A percentile compares a stretch with the other conserved stretches of the same genome.
These are phyloP conservation scores for Sphagnum contortum DNA, from an alignment of 225 moss, liverwort and hornwort species.

Conservation along the genomic window DNA sequence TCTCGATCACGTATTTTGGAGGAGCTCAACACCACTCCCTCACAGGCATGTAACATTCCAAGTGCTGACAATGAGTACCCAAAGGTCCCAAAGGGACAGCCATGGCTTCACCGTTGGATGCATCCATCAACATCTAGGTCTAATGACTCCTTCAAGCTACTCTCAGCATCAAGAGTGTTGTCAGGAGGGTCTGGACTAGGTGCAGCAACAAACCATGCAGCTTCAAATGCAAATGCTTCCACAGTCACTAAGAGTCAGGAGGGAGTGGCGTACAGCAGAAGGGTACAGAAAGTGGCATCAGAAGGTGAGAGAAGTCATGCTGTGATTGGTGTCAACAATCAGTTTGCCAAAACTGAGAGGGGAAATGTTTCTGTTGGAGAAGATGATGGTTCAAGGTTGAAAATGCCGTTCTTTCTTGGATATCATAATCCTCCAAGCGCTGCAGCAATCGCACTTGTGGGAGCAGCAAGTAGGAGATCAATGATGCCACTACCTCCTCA, in stretches of 20 bases:
- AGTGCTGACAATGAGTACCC: constrained; percentile 1
- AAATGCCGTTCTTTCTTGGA: constrained; percentile 11
- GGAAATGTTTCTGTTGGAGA: constrained; percentile 8
- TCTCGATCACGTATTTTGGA: constrained; percentile 7
- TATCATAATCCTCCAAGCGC: constrained; percentile 24
- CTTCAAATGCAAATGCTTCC: constrained; percentile 1
- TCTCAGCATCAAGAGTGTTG: neutral
- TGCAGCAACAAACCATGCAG: too few species aligned
- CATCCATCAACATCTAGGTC: constrained; percentile 14
- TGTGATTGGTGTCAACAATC: neutral
- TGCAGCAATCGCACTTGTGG: constrained; percentile 43
- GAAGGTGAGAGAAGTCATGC: constrained; percentile 5
- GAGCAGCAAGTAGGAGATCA: constrained; percentile 25
- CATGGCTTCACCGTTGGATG: constrained; percentile 51
- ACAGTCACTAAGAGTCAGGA: constrained; percentile 19
- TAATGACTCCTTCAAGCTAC: constrained; percentile 2
- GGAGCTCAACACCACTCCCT: neutral
- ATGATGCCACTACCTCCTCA: constrained; percentile 19
- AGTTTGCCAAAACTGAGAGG: constrained; percentile 2
- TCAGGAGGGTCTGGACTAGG: neutral
- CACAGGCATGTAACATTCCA: constrained; percentile 1
- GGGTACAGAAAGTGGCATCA: constrained; percentile 2
- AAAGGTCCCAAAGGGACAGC: constrained; percentile 10
- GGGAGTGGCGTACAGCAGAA: constrained; percentile 4
- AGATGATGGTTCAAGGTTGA: constrained; percentile 2